Conservation (phyloP, 441 rosid genomes). For the Jatropha multifida region DNA sequence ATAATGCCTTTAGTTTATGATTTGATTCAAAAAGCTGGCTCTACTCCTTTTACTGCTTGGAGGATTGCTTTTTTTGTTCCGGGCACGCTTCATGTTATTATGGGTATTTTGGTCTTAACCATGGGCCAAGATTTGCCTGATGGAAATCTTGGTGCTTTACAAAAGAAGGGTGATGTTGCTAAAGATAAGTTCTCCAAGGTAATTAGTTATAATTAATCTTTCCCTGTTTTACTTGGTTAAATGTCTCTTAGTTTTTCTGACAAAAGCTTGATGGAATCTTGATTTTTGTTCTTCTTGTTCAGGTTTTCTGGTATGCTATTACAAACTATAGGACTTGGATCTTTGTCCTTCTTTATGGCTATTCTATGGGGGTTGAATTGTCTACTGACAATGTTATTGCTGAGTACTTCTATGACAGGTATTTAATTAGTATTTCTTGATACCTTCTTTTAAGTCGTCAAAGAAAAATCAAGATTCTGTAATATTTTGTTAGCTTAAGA, state of each 20-base stretch:
- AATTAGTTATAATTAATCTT: background rate
- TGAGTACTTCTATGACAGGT: constrained; percentile 78
- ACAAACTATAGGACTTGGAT: constrained; percentile 85
- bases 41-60: constrained; percentile 83
- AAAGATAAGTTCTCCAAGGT: constrained; percentile 80
- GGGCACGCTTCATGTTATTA: constrained; percentile 61
- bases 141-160: constrained; percentile 63
- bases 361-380: constrained; percentile 80
- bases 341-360: constrained; percentile 79
- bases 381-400: constrained; percentile 78
- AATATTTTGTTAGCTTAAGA: too few relatives aligned
- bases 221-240: too few relatives aligned
- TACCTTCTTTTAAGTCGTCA: background rate
- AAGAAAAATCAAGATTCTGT: too few relatives aligned
- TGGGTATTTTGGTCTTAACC: constrained; percentile 66
- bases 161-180: constrained; percentile 64
- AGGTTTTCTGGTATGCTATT: constrained; percentile 72
- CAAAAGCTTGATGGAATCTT: background rate
- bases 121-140: constrained; percentile 90
- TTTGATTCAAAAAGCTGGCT: constrained; percentile 44
- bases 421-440: background rate
- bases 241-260: background rate
- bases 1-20: constrained; percentile 79
- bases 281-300: constrained; percentile 15
- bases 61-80: constrained; percentile 82